A percentile compares a stretch with the other conserved stretches of the same genome.
phyloP scores from a whole-genome alignment of 2,329 filamentous ascomycete genomes.

The Penicillium brasilianum region DNA sequence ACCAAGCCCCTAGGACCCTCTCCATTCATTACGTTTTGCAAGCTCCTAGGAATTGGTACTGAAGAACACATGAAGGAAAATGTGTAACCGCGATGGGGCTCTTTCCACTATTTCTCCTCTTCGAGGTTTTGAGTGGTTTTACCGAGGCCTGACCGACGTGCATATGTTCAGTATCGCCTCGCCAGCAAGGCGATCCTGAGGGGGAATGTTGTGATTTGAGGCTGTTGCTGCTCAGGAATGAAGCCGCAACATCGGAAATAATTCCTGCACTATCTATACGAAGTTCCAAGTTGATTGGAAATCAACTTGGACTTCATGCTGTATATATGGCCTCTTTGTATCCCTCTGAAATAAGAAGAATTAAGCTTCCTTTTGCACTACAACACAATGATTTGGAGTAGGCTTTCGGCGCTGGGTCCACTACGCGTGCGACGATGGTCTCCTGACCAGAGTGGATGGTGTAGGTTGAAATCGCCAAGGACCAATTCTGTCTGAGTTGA shows the following conservation, averaged over 20 bases:
- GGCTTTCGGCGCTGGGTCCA: not conserved
- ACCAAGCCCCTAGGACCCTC: not conserved
- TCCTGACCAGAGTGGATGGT: constrained; percentile 7
- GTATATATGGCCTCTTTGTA: not conserved
- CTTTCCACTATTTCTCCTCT: constrained; percentile 1
- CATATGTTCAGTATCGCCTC: not conserved
- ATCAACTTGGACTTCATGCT: not conserved
- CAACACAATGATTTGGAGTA: too few relatives aligned
- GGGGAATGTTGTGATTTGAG: not conserved
- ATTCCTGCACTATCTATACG: not conserved
- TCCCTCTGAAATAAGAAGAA: not conserved
- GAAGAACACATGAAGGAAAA: not conserved
- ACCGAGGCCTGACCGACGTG: not conserved
- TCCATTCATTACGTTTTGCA: not conserved
- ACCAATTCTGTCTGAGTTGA: not conserved
- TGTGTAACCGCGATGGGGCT: not conserved
- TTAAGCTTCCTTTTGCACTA: not conserved
- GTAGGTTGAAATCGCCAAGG: constrained; percentile 23
- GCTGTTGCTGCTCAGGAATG: not conserved
- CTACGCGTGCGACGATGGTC: not conserved
- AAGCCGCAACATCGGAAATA: not conserved
- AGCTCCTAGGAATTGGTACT: not conserved
- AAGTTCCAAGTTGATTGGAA: not conserved
- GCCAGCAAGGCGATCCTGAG: not conserved
- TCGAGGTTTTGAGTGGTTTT: not conserved